Conservation (phyloP, 768 basidiomycete genomes). For the Chalciporus pseudorubinellus region DNA sequence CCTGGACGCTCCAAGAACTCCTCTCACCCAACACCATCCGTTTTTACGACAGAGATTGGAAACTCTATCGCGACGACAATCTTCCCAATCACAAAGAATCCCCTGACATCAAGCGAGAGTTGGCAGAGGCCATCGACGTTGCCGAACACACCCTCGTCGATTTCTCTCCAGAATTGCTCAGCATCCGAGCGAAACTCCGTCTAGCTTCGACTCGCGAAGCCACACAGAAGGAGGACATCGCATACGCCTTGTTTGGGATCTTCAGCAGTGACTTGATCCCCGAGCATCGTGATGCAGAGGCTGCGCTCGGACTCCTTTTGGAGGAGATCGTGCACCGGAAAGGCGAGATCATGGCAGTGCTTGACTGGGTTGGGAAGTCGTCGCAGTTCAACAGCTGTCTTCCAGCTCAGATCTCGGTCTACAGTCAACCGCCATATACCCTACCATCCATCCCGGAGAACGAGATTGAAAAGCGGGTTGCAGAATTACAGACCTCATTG, state of each 20-base stretch:
- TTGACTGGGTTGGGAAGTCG: slow-evolving; percentile 11
- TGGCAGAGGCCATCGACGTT: background rate
- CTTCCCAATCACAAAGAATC: slow-evolving; percentile 6
- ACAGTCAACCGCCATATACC: background rate
- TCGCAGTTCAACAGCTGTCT: slow-evolving; percentile 15
- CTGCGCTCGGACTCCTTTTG: slow-evolving; percentile 10
- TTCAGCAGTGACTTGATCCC: slow-evolving; percentile 12
- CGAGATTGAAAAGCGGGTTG: background rate
- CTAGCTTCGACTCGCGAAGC: slow-evolving; percentile 14
- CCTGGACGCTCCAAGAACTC: slow-evolving; percentile 16
- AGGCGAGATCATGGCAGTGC: slow-evolving; percentile 3
- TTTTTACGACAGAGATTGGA: slow-evolving; percentile 9
- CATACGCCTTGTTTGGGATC: slow-evolving; percentile 15
- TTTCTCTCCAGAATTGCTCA: slow-evolving; percentile 1
- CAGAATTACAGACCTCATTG: background rate
- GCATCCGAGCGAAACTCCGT: slow-evolving; percentile 8
- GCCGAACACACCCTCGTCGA: background rate
- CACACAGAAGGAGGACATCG: slow-evolving; percentile 4
- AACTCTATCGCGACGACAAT: background rate
- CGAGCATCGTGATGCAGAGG: slow-evolving; percentile 5
- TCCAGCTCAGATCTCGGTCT: slow-evolving; percentile 6
- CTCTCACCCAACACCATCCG: slow-evolving; percentile 12
- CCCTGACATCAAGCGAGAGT: background rate
- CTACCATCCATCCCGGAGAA: background rate
- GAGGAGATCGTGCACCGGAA: slow-evolving; percentile 8